A percentile compares a stretch with the other conserved stretches of the same genome.
Evolutionary conservation across 768 basidiomycete species (phyloP).

Genomic region (Amanita phalloides): DNA sequence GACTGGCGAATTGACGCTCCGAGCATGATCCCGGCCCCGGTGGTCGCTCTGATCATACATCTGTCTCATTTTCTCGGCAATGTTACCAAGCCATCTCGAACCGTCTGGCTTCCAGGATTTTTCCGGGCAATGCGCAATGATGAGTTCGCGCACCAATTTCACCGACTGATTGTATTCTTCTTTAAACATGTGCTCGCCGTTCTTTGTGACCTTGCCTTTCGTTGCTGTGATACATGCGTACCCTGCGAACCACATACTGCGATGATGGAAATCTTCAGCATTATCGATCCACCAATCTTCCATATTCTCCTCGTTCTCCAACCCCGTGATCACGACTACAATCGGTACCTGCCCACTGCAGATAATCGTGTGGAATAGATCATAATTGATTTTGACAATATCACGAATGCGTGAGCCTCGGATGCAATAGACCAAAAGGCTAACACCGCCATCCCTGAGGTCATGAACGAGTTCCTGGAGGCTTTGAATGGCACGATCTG

Average conservation of each 20-base stretch:
- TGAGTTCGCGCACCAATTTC: constrained; percentile 5
- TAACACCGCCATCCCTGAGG: constrained; percentile 4
- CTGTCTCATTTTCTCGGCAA: not conserved
- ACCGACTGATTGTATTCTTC: constrained; percentile 13
- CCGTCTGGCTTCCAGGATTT: constrained; percentile 1
- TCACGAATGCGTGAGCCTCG: constrained; percentile 16
- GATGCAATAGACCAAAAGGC: constrained; percentile 27
- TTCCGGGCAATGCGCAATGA: constrained; percentile 1
- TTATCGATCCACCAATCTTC: constrained; percentile 26
- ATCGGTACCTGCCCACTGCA: constrained; percentile 25
- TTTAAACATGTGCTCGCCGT: constrained; percentile 11
- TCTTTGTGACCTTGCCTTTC: constrained; percentile 10
- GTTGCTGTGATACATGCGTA: constrained; percentile 22
- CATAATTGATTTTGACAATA: constrained; percentile 20
- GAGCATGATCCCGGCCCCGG: not conserved
- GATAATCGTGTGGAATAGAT: constrained; percentile 24
- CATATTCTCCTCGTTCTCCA: constrained; percentile 29
- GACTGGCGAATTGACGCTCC: not conserved
- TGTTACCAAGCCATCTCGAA: not conserved
- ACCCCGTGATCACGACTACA: constrained; percentile 23
- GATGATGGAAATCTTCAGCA: constrained; percentile 13
- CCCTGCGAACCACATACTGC: constrained; percentile 21
- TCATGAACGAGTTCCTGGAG: constrained; percentile 8
- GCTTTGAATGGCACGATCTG: constrained; percentile 17
- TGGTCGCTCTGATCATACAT: not conserved